phyloP scores from a whole-genome alignment of 1,284 basidiomycete genomes.

The Cryptococcus sp. region DNA sequence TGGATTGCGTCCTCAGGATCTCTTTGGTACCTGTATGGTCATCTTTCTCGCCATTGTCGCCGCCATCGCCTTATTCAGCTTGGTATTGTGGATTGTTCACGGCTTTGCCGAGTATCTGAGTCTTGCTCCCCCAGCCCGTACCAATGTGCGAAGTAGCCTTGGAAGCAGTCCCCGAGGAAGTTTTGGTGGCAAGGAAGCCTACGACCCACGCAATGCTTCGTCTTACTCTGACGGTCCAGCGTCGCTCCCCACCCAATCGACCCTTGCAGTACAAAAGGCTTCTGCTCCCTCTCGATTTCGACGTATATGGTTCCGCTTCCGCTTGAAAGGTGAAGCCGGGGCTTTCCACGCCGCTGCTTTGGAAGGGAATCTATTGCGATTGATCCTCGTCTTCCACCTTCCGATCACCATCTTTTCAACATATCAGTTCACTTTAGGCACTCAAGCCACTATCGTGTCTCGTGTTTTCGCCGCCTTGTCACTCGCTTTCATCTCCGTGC shows the following conservation, averaged over 20 bases:
- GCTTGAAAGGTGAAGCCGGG: constrained; percentile 50
- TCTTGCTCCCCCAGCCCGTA: constrained; percentile 2
- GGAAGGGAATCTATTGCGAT: constrained; percentile 81
- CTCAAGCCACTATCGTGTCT: constrained; percentile 55
- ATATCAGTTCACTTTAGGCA: constrained; percentile 73
- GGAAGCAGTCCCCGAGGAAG: constrained; percentile 22
- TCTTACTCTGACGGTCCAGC: constrained; percentile 17
- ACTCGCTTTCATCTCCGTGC: constrained; percentile 74
- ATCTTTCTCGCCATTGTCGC: constrained; percentile 80
- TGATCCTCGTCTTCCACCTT: constrained; percentile 88
- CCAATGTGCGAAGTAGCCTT: constrained; percentile 18
- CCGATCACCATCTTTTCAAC: constrained; percentile 89
- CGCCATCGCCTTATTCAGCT: constrained; percentile 67
- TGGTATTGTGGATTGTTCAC: constrained; percentile 73
- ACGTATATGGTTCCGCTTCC: constrained; percentile 49
- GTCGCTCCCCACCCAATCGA: constrained; percentile 21
- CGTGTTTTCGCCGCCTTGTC: constrained; percentile 50
- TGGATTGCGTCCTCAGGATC: constrained; percentile 75
- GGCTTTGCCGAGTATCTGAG: constrained; percentile 38
- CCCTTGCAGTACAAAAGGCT: constrained; percentile 12
- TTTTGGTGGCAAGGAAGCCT: constrained; percentile 29
- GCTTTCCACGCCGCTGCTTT: constrained; percentile 53
- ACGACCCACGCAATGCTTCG: constrained; percentile 17
- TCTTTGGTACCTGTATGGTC: constrained; percentile 79
- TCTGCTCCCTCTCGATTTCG: constrained; percentile 24